These are phyloP conservation scores for Parastagonospora avenae DNA, from an alignment of 2,329 filamentous ascomycete species.

Conservation along the genomic window DNA sequence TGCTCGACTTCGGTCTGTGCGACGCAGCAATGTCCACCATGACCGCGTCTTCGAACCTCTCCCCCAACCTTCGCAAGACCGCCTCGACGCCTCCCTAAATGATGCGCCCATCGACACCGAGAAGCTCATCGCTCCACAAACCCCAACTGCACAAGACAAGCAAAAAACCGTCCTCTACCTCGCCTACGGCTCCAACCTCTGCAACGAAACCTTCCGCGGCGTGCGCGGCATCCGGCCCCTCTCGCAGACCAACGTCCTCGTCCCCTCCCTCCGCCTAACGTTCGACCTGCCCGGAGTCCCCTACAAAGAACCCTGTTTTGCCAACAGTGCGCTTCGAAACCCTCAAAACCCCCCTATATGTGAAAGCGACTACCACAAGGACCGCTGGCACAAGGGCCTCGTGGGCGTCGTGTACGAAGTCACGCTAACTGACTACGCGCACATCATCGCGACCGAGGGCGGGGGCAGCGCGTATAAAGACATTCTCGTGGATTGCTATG, in stretches of 20 bases:
- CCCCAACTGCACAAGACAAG: conserved; percentile 29
- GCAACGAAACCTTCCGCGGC: conserved; percentile 77
- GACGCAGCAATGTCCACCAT: conserved; percentile 4
- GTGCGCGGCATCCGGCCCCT: conserved; percentile 79
- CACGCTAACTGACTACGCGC: conserved; percentile 77
- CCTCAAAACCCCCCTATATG: conserved; percentile 19
- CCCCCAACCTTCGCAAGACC: conserved; percentile 30
- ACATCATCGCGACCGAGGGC: conserved; percentile 89
- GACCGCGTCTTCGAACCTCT: conserved; percentile 22
- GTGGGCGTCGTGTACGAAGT: conserved; percentile 97
- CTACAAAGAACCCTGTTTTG: conserved; percentile 90
- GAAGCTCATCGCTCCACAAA: conserved; percentile 17
- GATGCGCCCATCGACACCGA: conserved; percentile 31
- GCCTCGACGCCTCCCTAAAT: conserved; percentile 39
- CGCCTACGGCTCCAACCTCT: conserved; percentile 91
- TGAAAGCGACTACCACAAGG: conserved; percentile 54
- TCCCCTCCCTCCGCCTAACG: conserved; percentile 75
- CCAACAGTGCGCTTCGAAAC: conserved; percentile 71
- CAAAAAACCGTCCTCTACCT: conserved; percentile 46
- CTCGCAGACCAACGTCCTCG: conserved; percentile 79
- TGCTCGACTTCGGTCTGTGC: conserved; percentile 13
- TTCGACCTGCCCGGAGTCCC: conserved; percentile 88
- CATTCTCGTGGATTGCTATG: conserved; percentile 77
- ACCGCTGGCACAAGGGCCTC: conserved; percentile 78
- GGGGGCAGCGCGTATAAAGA: conserved; percentile 85